A percentile compares a stretch with the other conserved stretches of the same genome.
phyloP scores from a whole-genome alignment of 345 rosid genomes.

The Syzygium aromaticum region DNA sequence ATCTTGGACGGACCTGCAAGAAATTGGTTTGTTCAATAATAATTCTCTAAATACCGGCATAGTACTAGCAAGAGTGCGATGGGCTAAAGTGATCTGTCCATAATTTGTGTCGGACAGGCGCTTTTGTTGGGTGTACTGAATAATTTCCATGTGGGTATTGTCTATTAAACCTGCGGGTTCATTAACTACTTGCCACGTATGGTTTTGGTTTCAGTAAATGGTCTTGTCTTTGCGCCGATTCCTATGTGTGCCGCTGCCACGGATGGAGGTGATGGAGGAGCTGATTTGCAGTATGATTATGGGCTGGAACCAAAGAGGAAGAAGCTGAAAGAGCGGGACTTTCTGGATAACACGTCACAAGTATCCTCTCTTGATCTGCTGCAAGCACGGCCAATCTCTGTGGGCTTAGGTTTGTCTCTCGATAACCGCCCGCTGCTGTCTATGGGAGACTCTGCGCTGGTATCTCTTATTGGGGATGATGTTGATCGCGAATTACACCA shows the following conservation, averaged over 20 bases:
- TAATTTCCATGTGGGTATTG: background rate
- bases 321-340: constrained; percentile 41
- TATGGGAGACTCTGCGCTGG: constrained; percentile 50
- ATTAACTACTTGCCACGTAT: background rate
- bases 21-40: background rate
- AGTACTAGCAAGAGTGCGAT: background rate
- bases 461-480: constrained; percentile 54
- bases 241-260: constrained; percentile 23
- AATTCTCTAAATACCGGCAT: background rate
- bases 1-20: background rate
- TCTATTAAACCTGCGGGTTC: background rate
- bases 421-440: constrained; percentile 54
- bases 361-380: constrained; percentile 66
- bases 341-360: constrained; percentile 51
- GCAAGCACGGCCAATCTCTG: constrained; percentile 60
- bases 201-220: constrained; percentile 48
- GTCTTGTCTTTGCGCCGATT: constrained; percentile 67
- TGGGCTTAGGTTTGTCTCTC: constrained; percentile 78
- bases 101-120: background rate
- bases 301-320: constrained; percentile 50
- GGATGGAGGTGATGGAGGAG: constrained; percentile 45
- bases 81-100: background rate
- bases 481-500: constrained; percentile 55
- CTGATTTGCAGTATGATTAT: constrained; percentile 48
- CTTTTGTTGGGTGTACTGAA: background rate